phyloP scores from a whole-genome alignment of 202 grass and related monocot genomes.

The Panicum hallii region DNA sequence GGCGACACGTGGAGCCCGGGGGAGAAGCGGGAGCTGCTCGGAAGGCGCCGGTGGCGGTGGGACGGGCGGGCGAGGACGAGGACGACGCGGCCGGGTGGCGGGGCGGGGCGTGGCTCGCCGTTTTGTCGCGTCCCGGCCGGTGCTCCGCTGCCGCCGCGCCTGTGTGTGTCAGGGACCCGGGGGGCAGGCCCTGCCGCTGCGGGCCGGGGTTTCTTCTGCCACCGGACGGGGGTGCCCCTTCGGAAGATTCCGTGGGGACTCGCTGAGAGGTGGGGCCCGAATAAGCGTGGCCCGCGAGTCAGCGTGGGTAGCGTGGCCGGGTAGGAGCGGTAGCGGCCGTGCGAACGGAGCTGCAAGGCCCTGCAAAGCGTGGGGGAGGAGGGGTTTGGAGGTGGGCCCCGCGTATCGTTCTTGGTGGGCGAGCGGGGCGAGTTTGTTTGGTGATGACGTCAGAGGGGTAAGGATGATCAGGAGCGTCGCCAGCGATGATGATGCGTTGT shows the following conservation, averaged over 20 bases:
- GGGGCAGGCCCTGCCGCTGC: conserved; percentile 18
- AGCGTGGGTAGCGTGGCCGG: too few species aligned
- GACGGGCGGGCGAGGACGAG: too few species aligned
- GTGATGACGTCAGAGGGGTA: not conserved
- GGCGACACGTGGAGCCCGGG: not conserved
- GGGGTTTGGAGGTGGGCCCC: not conserved
- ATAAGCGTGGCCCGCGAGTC: not conserved
- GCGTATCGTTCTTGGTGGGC: conserved; percentile 12
- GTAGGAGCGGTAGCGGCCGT: not conserved
- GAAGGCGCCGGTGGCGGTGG: not conserved
- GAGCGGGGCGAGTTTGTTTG: not conserved
- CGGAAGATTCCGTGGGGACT: not conserved
- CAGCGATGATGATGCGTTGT: not conserved
- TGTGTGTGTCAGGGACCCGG: not conserved
- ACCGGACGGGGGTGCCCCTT: not conserved
- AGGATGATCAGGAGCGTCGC: not conserved
- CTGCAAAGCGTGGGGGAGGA: not conserved
- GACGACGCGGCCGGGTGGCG: not conserved
- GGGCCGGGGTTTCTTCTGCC: not conserved
- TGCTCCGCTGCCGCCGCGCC: not conserved
- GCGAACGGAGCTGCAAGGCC: not conserved
- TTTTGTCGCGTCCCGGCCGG: not conserved
- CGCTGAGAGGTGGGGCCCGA: not conserved
- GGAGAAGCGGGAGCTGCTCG: not conserved
- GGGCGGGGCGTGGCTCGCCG: not conserved